Base-by-base conservation (phyloP, 1,139 yeast species). In the Saccharomyces hybrid region DNA sequence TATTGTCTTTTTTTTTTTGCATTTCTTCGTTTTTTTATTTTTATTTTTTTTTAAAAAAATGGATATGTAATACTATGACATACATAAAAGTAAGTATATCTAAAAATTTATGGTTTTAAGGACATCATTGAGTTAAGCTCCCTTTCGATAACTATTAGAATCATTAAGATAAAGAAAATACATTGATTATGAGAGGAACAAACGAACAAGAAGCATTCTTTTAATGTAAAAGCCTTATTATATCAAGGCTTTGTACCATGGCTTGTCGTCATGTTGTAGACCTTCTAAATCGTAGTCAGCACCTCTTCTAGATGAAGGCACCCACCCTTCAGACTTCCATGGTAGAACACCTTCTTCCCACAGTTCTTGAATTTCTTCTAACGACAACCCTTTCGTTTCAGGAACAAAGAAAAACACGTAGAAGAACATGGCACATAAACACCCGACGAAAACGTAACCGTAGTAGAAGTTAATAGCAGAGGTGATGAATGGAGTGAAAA, bases 391-490 rank as follows among this genome's bases (percentile, higher is more conserved):
- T 71, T 80, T 80, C 54, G 90, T 84, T 70, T 84, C 88, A 59
- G 82, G 83, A 55, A 85, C 83, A 60, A 77, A 75, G 69, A 83
- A 80, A 75, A 77, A 83, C 55, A 82, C 86, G 60, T 82, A 84
- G 73, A 82, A 73, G 61, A 80, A 65, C 34, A 88, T 77, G 66
- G 82, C 78, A 56, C 80, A 62, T 65, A 78, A 75, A 71, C 87
- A 83, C 13, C 88, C 90, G 61, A 82, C 77, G 74, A 86, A 86
- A 53, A 84, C 88, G 65, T 80, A 85, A 60, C 91, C 90, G 67
- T 82, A 84, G 75, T 58, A 59, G 50, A 68, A 59, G 50, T 60
- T 60, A 54, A 63, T 59, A 47, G 75, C 75, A 53, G 64, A 64
- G 50, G 84, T 81, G 63, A 84, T 82, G 72, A 82, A 82, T 55